A percentile compares a stretch with the other conserved stretches of the same genome.
Conservation (phyloP, 2,329 filamentous ascomycete genomes). For the Aspergillus fructus region DNA sequence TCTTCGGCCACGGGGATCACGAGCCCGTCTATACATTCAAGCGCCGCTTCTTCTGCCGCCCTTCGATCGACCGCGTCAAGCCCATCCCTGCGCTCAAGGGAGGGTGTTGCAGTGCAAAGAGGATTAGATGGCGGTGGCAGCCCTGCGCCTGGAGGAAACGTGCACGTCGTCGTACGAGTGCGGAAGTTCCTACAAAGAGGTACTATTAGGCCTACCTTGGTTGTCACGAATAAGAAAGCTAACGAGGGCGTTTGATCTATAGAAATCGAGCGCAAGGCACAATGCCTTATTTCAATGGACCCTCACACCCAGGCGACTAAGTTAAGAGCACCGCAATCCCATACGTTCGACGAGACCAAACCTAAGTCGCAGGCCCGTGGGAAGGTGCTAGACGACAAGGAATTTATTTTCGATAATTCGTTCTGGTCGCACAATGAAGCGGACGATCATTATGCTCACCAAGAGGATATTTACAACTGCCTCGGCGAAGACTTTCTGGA, state of each 20-base stretch:
- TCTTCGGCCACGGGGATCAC: constrained; percentile 38
- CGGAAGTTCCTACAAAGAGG: constrained; percentile 76
- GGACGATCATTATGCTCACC: constrained; percentile 84
- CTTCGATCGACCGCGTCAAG: constrained; percentile 69
- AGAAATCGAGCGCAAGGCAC: constrained; percentile 79
- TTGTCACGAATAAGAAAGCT: not conserved
- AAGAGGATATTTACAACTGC: constrained; percentile 91
- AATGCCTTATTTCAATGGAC: constrained; percentile 91
- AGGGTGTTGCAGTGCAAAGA: constrained; percentile 60
- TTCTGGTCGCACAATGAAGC: constrained; percentile 89
- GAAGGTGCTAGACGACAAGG: constrained; percentile 80
- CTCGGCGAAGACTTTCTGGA: constrained; percentile 96
- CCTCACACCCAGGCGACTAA: constrained; percentile 81
- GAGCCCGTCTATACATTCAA: constrained; percentile 36
- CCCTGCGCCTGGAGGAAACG: constrained; percentile 68
- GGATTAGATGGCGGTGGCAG: constrained; percentile 45
- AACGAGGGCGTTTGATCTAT: constrained; percentile 6
- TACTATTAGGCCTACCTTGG: constrained; percentile 34
- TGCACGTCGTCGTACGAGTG: constrained; percentile 78
- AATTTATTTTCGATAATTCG: constrained; percentile 94
- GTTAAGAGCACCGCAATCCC: constrained; percentile 67
- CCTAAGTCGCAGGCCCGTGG: constrained; percentile 62
- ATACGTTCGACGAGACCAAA: constrained; percentile 51
- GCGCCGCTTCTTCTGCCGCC: constrained; percentile 35
- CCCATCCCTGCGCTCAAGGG: constrained; percentile 72